Evolutionary conservation across 176 grass and related monocot species (phyloP).

Genomic region (Cymbopogon citratus): DNA sequence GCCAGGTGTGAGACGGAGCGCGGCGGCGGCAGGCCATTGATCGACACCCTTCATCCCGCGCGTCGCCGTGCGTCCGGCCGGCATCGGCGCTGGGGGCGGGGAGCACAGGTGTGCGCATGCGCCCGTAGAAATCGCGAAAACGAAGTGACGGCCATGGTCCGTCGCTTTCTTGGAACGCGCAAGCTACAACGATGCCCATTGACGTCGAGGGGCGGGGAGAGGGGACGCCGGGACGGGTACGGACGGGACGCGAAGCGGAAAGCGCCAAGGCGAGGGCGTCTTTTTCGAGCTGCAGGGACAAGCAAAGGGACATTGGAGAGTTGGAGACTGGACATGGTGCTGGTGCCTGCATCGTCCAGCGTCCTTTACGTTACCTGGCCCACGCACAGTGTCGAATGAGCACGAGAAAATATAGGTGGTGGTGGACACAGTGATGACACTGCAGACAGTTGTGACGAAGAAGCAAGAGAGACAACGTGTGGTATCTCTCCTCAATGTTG

Average conservation of each 20-base stretch:
- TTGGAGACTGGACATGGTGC: background rate
- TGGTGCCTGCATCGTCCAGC: background rate
- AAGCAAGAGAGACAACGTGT: background rate
- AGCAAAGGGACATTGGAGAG: background rate
- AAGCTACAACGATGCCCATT: conserved; percentile 16
- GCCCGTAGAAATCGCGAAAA: background rate
- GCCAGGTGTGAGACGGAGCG: background rate
- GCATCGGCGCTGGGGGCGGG: background rate
- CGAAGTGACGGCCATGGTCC: background rate
- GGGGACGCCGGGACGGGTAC: no score
- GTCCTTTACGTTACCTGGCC: background rate
- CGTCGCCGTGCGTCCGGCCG: background rate
- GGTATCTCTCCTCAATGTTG: background rate
- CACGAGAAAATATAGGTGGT: background rate
- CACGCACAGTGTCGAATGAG: background rate
- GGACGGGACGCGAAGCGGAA: background rate
- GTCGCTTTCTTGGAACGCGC: background rate
- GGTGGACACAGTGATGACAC: background rate
- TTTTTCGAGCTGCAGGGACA: background rate
- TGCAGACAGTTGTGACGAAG: background rate
- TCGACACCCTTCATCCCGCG: background rate
- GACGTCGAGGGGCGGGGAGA: background rate
- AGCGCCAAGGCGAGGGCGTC: background rate
- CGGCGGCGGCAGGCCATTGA: no score
- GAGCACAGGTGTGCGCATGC: conserved; percentile 12